Conservation (phyloP, 441 rosid genomes). For the Daphne laureola region DNA sequence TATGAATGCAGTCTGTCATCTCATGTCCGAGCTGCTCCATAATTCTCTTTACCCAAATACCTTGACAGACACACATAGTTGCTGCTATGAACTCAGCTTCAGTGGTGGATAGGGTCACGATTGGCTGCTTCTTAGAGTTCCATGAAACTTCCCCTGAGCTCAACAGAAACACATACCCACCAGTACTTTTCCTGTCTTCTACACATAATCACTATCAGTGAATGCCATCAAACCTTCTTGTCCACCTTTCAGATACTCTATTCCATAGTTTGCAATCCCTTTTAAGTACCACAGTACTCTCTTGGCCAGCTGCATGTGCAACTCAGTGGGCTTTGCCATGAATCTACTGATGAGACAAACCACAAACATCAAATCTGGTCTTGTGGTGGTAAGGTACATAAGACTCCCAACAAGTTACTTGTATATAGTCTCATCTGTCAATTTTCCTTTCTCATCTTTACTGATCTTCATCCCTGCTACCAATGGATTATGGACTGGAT, state of each 20-base stretch:
- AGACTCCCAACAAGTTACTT: slow-evolving; percentile 1
- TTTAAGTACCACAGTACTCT: background rate
- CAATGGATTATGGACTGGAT: background rate
- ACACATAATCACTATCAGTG: background rate
- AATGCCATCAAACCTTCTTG: background rate
- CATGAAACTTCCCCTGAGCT: background rate
- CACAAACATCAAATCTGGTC: background rate
- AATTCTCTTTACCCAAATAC: background rate
- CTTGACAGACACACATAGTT: background rate
- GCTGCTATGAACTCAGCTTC: background rate
- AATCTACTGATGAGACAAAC: slow-evolving; percentile 1
- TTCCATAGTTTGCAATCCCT: background rate
- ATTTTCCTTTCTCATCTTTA: background rate
- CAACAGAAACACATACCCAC: background rate
- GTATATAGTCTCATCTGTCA: background rate
- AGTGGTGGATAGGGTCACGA: background rate
- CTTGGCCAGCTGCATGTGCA: background rate
- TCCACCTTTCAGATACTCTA: background rate
- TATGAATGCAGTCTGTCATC: no score
- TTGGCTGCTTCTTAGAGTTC: background rate
- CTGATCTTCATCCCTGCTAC: background rate
- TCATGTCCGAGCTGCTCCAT: background rate
- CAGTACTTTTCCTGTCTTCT: background rate
- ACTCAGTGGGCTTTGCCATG: background rate
- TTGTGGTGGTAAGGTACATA: background rate